Evolutionary conservation across 2,329 filamentous ascomycete genomes (phyloP).

Genomic region (Paraphaeosphaeria minitans): DNA sequence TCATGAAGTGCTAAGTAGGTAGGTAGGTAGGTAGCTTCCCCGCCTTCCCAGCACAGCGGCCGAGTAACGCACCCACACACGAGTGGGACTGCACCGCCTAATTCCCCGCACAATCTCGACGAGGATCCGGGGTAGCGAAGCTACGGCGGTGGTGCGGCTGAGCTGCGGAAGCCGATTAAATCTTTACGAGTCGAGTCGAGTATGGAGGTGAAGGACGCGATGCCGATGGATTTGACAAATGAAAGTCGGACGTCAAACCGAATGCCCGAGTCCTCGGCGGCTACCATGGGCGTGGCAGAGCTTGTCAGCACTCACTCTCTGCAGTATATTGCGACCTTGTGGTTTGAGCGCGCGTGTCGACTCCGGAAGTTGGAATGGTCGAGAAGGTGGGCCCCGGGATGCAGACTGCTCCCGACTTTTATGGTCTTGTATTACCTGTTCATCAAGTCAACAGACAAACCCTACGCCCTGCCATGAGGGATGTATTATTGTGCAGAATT

Average conservation of each 20-base stretch:
- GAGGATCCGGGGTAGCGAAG: no score
- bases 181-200: no score
- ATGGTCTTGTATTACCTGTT: neutral
- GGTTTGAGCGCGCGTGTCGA: neutral
- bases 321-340: neutral
- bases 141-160: no score
- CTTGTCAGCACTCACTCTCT: neutral
- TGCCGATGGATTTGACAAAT: slow-evolving; percentile 12
- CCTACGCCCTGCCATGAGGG: neutral
- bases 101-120: no score
- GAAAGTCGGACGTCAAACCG: slow-evolving; percentile 14
- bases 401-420: slow-evolving; percentile 4
- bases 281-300: slow-evolving; percentile 1
- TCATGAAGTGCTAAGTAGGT: no score
- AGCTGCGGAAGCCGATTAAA: no score
- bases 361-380: neutral
- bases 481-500: slow-evolving; percentile 1
- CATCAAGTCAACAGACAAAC: neutral
- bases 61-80: no score
- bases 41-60: no score
- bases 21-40: no score
- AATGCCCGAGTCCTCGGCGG: slow-evolving; percentile 14
- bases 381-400: neutral
- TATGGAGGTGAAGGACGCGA: slow-evolving; percentile 16
- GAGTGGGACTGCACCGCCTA: no score